Evolutionary conservation across 495 filamentous ascomycete species (phyloP).

Genomic region (Talaromyces borbonicus): DNA sequence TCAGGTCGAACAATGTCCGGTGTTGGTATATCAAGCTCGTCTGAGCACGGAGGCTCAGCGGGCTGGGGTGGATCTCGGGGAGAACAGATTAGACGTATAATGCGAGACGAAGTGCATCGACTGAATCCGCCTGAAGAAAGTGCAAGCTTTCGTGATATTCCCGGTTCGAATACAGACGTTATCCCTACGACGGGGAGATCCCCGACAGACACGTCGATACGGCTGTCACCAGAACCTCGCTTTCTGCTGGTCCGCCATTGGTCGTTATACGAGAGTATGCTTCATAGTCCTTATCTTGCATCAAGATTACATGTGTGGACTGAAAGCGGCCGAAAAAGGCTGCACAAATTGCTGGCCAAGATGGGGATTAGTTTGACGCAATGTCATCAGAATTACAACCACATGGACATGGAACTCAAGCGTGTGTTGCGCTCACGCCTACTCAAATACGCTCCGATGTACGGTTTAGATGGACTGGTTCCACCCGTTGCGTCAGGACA

Average conservation of each 20-base stretch:
- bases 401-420: slow-evolving; percentile 98
- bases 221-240: slow-evolving; percentile 84
- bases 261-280: slow-evolving; percentile 97
- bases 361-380: slow-evolving; percentile 94
- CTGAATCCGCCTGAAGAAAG: slow-evolving; percentile 73
- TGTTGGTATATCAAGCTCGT: slow-evolving; percentile 57
- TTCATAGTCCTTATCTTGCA: slow-evolving; percentile 93
- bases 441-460: slow-evolving; percentile 79
- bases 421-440: slow-evolving; percentile 75
- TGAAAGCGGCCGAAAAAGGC: slow-evolving; percentile 72
- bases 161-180: slow-evolving; percentile 54
- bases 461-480: slow-evolving; percentile 86
- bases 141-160: slow-evolving; percentile 43
- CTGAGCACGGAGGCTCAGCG: slow-evolving; percentile 46
- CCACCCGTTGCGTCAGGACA: slow-evolving; percentile 50
- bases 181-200: slow-evolving; percentile 83
- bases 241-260: slow-evolving; percentile 93
- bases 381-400: slow-evolving; percentile 89
- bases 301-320: slow-evolving; percentile 90
- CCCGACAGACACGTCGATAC: slow-evolving; percentile 85
- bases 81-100: slow-evolving; percentile 69
- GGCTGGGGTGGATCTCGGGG: slow-evolving; percentile 80
- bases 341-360: slow-evolving; percentile 95
- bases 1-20: slow-evolving; percentile 79
- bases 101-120: slow-evolving; percentile 90